Evolutionary conservation across 2,329 filamentous ascomycete genomes (phyloP), one percentile per base, ranked within the genome.

Genomic region (Thelonectria discophora): DNA sequence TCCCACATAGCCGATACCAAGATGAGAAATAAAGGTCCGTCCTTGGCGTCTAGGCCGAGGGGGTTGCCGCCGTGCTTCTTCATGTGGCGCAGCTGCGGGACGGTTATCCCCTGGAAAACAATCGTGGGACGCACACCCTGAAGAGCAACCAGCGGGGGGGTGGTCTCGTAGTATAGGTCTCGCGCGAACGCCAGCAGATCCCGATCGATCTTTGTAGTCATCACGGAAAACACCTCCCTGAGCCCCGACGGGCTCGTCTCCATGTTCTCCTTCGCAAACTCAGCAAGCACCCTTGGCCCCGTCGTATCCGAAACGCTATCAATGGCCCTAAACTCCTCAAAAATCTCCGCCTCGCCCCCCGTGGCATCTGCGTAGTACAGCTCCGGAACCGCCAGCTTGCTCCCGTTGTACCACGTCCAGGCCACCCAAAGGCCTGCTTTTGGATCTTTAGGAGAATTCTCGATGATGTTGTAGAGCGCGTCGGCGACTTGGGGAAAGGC

Each of bases 61-160:
- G 74, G 40, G 21, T 76, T 77, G 1, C 76, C 75, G 13, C 73
- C 74, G 1, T 72, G 73, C 53, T 76, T 34, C 32, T 34, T 34
- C 32, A 34, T 34, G 32, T 34, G 32, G 3, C 13, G 32, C 9
- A 75, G 74, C 62, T 78, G 69, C 39, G 74, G 73, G 7, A 72
- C 72, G 0, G 80, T 78, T 50, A 83, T 76, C 12, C 77, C 79
- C 62, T 84, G 80, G 49, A 78, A 71, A 51, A 69, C 68, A 43
- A 68, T 73, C 55, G 61, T 67, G 3, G 77, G 75, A 3, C 71
- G 32, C 0, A 72, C 64, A 3, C 69, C 73, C 1, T 66, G 45
- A 10, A 72, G 56, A 13, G 68, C 60, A 3, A 64, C 62, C 7
- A 73, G 61, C 0, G 60, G 39, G 2, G 64, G 58, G 11, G 75